Evolutionary conservation across 805 yeast genomes (phyloP), one percentile per base, ranked within the genome.

Genomic region (Kodamaea leandrae): DNA sequence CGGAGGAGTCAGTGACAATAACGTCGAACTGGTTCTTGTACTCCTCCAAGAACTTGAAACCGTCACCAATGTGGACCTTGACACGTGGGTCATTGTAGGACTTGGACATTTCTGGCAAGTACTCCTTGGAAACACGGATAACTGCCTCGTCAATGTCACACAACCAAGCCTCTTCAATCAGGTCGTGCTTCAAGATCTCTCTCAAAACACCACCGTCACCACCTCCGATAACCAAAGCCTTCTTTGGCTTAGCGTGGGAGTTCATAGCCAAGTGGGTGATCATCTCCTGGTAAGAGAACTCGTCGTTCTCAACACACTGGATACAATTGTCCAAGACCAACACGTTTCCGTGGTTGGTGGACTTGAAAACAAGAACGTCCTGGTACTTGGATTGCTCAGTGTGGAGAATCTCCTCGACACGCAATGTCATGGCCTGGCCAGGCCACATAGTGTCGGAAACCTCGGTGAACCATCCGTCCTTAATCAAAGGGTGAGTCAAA

Each of bases 191-290:
- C 59, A 89, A 86, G 59, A 90, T 76, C 68, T 91, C 98, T 69
- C 98, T 81, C 57, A 91, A 77, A 39, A 91, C 98, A 67, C 98
- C 98, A 55, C 99, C 99, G 64, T 91, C 99, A 59, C 99, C 99
- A 50, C 99, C 99, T 45, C 99, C 99, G 58, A 91, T 86, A 49
- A 91, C 98, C 42, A 91, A 74, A 17, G 95, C 97, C 55, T 77
- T 83, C 75, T 86, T 87, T 44, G 98, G 98, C 71, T 86, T 82
- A 55, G 96, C 90, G 69, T 93, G 98, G 40, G 93, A 81, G 78
- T 83, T 86, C 66, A 93, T 59, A 5, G 96, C 96, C 58, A 93
- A 75, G 68, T 91, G 97, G 29, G 97, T 73, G 65, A 91, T 91
- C 98, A 91, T 93, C 71, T 91, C 99, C 72, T 93, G 99, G 75